A percentile compares a stretch with the other conserved stretches of the same genome.
Evolutionary conservation across 2,329 filamentous ascomycete species (phyloP).

Genomic region (Fusarium stilboides): DNA sequence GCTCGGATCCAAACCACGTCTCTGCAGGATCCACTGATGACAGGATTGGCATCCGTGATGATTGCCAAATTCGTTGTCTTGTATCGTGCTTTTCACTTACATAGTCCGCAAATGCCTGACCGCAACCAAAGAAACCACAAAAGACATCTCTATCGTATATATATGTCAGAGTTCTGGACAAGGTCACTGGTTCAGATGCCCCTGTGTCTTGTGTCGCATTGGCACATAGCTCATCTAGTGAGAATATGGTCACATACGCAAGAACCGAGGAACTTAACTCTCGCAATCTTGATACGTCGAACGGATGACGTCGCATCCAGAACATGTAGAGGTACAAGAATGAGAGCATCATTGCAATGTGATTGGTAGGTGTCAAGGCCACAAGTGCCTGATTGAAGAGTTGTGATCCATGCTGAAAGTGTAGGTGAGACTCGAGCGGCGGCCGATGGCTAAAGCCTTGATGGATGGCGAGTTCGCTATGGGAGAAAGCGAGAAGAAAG

Average conservation of each 20-base stretch:
- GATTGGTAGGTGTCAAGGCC: neutral
- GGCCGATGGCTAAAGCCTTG: conserved; percentile 11
- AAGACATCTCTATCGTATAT: conserved; percentile 20
- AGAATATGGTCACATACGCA: conserved; percentile 14
- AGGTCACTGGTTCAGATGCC: neutral
- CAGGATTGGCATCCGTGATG: conserved; percentile 9
- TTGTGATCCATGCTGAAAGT: conserved; percentile 17
- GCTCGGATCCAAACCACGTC: conserved; percentile 5
- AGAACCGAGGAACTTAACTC: conserved; percentile 10
- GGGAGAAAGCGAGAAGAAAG: conserved; percentile 13
- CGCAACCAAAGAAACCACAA: conserved; percentile 20
- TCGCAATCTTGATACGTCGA: neutral
- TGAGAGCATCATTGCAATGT: conserved; percentile 21
- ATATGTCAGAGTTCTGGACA: conserved; percentile 17
- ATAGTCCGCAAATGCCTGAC: conserved; percentile 5
- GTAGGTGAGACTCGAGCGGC: conserved; percentile 9
- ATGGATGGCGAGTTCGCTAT: conserved; percentile 15
- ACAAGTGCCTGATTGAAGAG: conserved; percentile 11
- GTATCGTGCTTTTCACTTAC: conserved; percentile 22
- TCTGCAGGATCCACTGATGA: neutral
- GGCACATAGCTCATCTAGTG: conserved; percentile 11
- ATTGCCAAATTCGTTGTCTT: conserved; percentile 15
- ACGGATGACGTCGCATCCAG: conserved; percentile 15
- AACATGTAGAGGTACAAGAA: conserved; percentile 23
- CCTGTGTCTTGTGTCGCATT: neutral